Evolutionary conservation across 78 protist species (phyloP).

Genomic region (Chrysochromulina tobinii): DNA sequence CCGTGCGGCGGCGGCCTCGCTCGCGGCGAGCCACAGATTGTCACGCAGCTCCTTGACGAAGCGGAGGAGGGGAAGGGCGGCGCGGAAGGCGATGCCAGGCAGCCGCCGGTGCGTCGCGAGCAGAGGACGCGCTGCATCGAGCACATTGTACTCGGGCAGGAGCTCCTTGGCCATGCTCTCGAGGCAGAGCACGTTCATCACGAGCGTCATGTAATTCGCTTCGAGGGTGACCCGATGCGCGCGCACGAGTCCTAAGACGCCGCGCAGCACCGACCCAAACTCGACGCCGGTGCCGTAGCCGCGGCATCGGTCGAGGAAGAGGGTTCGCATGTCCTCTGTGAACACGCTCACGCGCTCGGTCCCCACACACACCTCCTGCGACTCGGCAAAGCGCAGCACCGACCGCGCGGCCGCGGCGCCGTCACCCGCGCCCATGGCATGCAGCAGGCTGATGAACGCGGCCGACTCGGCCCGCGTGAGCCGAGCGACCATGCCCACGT

Average conservation of each 20-base stretch:
- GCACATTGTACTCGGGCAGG: constrained; percentile 26
- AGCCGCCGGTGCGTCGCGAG: background rate
- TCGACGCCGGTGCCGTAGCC: constrained; percentile 22
- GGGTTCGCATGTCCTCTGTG: background rate
- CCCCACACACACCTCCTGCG: background rate
- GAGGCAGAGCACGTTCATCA: background rate
- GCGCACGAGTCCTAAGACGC: background rate
- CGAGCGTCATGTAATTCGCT: background rate
- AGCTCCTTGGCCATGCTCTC: background rate
- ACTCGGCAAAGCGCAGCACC: background rate
- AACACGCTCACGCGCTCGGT: too few species aligned
- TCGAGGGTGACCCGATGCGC: background rate
- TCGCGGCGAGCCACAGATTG: too few species aligned
- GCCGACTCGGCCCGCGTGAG: background rate
- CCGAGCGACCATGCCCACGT: background rate
- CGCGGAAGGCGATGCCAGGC: background rate
- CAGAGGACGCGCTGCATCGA: constrained; percentile 32
- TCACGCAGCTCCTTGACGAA: too few species aligned
- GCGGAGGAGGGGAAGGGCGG: too few species aligned
- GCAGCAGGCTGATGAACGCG: background rate
- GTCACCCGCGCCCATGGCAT: background rate
- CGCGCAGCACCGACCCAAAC: constrained; percentile 30
- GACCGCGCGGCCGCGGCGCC: background rate
- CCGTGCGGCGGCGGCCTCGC: too few species aligned
- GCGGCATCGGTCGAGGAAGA: background rate